Conservation (phyloP, 2,329 filamentous ascomycete species). For the Ophiostoma himal-ulmi region DNA sequence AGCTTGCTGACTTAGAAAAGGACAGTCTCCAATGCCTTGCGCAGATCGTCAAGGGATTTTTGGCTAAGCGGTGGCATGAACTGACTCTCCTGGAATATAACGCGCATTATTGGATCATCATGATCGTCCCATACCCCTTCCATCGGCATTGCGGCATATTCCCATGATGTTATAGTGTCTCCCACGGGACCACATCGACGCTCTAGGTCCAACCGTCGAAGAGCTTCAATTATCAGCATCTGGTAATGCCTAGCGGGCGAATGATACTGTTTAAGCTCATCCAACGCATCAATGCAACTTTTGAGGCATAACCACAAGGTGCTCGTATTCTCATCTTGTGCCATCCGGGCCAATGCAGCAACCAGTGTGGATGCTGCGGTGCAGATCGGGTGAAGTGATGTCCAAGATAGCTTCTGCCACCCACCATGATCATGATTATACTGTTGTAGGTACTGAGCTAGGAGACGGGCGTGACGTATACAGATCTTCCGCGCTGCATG, state of each 20-base stretch:
- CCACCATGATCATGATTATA: constrained; percentile 20
- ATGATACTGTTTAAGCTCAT: neutral
- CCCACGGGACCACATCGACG: too few species aligned
- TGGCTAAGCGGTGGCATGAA: neutral
- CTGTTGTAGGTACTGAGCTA: constrained; percentile 14
- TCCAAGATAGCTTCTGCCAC: constrained; percentile 17
- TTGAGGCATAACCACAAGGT: neutral
- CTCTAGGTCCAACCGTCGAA: neutral
- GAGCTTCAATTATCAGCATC: neutral
- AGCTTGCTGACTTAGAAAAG: neutral
- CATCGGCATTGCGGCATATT: neutral
- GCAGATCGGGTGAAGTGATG: constrained; percentile 22
- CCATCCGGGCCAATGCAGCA: constrained; percentile 13
- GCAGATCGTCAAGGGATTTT: neutral
- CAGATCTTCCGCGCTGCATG: neutral
- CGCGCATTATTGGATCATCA: neutral
- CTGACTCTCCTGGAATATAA: neutral
- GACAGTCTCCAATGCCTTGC: neutral
- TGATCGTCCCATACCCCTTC: neutral
- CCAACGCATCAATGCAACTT: neutral
- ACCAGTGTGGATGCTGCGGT: constrained; percentile 21
- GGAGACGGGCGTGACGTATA: neutral
- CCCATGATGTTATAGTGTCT: neutral
- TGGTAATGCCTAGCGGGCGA: neutral
- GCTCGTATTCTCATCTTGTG: neutral